These are phyloP conservation scores for Lactarius psammicola DNA, from an alignment of 768 basidiomycete species.

Conservation along the genomic window DNA sequence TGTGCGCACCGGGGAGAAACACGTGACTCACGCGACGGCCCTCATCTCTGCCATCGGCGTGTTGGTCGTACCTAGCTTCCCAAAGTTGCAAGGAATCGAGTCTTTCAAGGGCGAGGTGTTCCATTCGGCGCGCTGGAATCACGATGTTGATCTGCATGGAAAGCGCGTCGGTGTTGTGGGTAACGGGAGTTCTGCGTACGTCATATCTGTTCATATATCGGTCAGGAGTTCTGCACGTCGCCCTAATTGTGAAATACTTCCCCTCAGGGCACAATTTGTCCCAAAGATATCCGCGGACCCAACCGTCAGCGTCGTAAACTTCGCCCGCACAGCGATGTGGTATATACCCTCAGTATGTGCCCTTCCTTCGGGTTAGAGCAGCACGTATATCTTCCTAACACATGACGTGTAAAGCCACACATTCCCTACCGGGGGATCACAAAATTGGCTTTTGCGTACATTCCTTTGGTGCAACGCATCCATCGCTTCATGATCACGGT, in stretches of 20 bases:
- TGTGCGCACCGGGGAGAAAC: slow-evolving; percentile 18
- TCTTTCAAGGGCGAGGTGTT: slow-evolving; percentile 49
- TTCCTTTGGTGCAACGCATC: slow-evolving; percentile 47
- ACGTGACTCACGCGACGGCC: slow-evolving; percentile 29
- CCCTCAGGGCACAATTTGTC: slow-evolving; percentile 45
- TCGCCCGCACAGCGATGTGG: slow-evolving; percentile 57
- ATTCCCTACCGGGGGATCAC: slow-evolving; percentile 43
- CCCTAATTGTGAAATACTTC: neutral
- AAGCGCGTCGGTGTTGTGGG: slow-evolving; percentile 61
- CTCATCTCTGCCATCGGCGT: slow-evolving; percentile 35
- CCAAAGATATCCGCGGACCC: slow-evolving; percentile 50
- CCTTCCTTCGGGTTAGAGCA: neutral
- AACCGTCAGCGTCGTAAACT: slow-evolving; percentile 51
- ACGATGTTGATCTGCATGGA: slow-evolving; percentile 49
- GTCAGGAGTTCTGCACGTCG: neutral
- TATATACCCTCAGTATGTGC: slow-evolving; percentile 45
- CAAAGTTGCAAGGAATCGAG: slow-evolving; percentile 33
- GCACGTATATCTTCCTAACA: neutral
- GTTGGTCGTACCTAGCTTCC: slow-evolving; percentile 32
- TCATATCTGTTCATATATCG: neutral
- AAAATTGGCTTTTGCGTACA: slow-evolving; percentile 53
- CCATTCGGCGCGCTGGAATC: slow-evolving; percentile 57
- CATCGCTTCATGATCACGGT: slow-evolving; percentile 49
- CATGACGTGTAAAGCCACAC: slow-evolving; percentile 14
- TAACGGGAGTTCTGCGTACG: slow-evolving; percentile 57